Evolutionary conservation across 2,329 filamentous ascomycete species (phyloP), one percentile per base, ranked within the genome.

Genomic region (Pseudonectria buxi): DNA sequence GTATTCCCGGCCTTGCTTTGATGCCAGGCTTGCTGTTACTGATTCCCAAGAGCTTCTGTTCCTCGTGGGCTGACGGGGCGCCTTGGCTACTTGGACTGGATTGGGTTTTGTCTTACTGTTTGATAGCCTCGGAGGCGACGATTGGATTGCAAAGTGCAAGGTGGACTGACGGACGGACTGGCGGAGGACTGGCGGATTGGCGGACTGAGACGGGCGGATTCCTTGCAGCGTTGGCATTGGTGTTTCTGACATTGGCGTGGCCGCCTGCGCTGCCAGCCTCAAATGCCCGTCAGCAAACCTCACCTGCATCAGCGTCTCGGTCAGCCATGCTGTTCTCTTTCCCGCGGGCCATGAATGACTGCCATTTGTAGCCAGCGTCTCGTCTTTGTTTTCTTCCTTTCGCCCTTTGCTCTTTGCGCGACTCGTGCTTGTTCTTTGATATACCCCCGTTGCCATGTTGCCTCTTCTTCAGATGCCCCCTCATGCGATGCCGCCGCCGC

Each of bases 391-490:
- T 58, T 49, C 44, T 43, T 45, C 47, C 50, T 39, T 38, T 37
- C 43, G 44, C 50, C 40, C 33, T 26, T 25, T 24, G 27, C 30
- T 26, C 28, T 15, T n/a, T 24, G 14, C 24, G 15, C 24, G n/a
- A n/a, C n/a, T n/a, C n/a, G 22, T 25, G 27, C 33, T 36, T 43
- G 45, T 46, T 47, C 37, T 34, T 49, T 46, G 31, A 39, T 49
- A 36, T 40, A 44, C 40, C 30, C 49, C 47, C 38, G 36, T 45
- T 47, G 51, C 51, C 50, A 74, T 74, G 69, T 62, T 72, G 41
- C 68, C 71, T 45, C 60, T 69, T 43, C 56, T 72, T 40, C 71
- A 74, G 54, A 67, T 64, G 63, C 67, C 69, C 64, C 69, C 61
- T 54, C 62, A 57, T 48, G 62, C 63, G 65, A 68, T 71, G 67